These are phyloP conservation scores for Suillus cothurnatus DNA, from an alignment of 768 basidiomycete species.

Conservation along the genomic window DNA sequence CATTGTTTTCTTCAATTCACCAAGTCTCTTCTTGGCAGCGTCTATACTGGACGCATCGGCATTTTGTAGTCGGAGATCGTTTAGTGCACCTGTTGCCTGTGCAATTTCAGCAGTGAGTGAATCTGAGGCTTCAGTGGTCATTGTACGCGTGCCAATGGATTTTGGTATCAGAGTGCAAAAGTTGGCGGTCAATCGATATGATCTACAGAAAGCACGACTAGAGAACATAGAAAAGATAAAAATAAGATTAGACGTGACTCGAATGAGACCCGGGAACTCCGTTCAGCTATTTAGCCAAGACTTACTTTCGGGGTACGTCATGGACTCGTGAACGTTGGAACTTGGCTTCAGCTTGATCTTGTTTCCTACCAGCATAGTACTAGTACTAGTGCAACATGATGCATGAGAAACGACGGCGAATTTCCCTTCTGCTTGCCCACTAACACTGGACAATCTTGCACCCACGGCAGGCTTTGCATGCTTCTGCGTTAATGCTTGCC, in stretches of 20 bases:
- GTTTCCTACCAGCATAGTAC: background rate
- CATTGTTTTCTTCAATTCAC: slow-evolving; percentile 64
- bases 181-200: slow-evolving; percentile 6
- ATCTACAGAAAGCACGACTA: slow-evolving; percentile 1
- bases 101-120: slow-evolving; percentile 57
- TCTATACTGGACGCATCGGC: slow-evolving; percentile 54
- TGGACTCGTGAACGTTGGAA: too few species aligned
- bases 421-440: background rate
- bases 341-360: background rate
- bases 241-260: slow-evolving; percentile 8
- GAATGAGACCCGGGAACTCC: background rate
- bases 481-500: background rate
- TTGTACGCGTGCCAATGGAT: slow-evolving; percentile 25
- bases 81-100: slow-evolving; percentile 57
- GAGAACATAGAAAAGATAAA: slow-evolving; percentile 7
- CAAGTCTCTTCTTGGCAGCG: slow-evolving; percentile 67
- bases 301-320: background rate
- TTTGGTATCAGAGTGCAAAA: background rate
- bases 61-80: slow-evolving; percentile 59
- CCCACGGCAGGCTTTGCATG: background rate
- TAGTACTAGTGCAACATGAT: too few species aligned
- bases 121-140: slow-evolving; percentile 39
- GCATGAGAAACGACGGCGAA: background rate
- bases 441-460: background rate
- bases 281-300: too few species aligned